Evolutionary conservation across 106 monocot genomes (phyloP), one percentile per base, ranked within the genome.

Genomic region (Allium sativum): DNA sequence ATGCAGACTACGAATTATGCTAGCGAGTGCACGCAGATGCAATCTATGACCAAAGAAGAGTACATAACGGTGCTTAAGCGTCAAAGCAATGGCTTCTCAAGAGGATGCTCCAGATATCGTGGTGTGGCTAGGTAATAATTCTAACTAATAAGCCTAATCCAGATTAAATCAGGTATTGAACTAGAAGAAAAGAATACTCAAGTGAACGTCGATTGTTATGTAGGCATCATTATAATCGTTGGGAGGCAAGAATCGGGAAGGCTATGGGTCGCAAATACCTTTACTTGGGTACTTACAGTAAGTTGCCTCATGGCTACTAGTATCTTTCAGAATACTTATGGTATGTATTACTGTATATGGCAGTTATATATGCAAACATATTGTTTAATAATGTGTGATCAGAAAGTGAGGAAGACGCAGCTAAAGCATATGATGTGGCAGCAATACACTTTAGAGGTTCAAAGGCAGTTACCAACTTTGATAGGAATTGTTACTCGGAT

Each of bases 51-150:
- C 0, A 62, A 64, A 44, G 75, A 80, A 16, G 79, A 80, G 44
- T 75, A 76, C 50, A 21, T 80, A 53, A 87, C 81, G 7, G 76
- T 78, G 20, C 81, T 92, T 1, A 65, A 84, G 73, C 81, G 92
- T 18, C 67, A 76, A 43, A 92, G 92, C 78, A 88, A 78, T 60
- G 87, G 92, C 44, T 92, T 92, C 71, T 84, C 92, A 22, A 84
- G 92, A 58, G 92, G 92, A 12, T 78, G 84, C 42, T 92, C 92
- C 11, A 92, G 87, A 72, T 92, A 92, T 60, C 67, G 92, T 21
- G 92, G 92, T 17, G 92, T 92, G 15, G 92, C 88, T 56, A 81
- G 86, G 92, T 87, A 48, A 52, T 16, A 9, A 48, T 45, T 6
- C 18, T 51, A 31, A 31, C 31, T 2, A 31, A 31, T 31, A 31